Conservation (phyloP, 768 basidiomycete genomes). For the Tulasnella calospora region DNA sequence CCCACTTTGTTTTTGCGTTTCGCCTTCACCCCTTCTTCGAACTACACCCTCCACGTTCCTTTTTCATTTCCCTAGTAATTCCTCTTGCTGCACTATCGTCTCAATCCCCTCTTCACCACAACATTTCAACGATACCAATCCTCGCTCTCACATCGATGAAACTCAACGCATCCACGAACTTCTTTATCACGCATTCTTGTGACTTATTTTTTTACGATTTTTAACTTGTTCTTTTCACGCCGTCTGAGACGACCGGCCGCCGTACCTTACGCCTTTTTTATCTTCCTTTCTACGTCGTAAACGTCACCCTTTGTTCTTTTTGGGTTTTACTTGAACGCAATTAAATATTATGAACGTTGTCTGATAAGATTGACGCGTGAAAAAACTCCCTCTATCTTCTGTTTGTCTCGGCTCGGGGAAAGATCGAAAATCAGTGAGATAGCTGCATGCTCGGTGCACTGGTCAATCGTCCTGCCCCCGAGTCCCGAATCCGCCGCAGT, state of each 20-base stretch:
- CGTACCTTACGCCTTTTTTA: not conserved
- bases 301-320: not conserved
- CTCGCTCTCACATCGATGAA: not conserved
- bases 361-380: not conserved
- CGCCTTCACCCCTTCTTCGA: not conserved
- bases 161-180: not conserved
- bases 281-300: not conserved
- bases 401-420: not conserved
- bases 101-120: not conserved
- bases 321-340: not conserved
- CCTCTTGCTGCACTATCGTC: not conserved
- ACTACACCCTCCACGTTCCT: not conserved
- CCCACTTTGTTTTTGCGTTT: not conserved
- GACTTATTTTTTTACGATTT: not conserved
- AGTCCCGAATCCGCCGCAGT: not conserved
- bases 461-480: not conserved
- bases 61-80: conserved; percentile 4
- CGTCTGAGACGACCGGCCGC: not conserved
- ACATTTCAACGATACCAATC: not conserved
- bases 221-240: not conserved
- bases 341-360: not conserved
- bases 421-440: not conserved
- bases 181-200: not conserved
- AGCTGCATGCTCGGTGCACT: not conserved
- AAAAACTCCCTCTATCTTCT: not conserved